Percentiles rank a stretch among this genome's conserved stretches.
These are phyloP conservation scores for Xylariaceae sp. DNA, from an alignment of 2,329 filamentous ascomycete species.

Conservation along the genomic window DNA sequence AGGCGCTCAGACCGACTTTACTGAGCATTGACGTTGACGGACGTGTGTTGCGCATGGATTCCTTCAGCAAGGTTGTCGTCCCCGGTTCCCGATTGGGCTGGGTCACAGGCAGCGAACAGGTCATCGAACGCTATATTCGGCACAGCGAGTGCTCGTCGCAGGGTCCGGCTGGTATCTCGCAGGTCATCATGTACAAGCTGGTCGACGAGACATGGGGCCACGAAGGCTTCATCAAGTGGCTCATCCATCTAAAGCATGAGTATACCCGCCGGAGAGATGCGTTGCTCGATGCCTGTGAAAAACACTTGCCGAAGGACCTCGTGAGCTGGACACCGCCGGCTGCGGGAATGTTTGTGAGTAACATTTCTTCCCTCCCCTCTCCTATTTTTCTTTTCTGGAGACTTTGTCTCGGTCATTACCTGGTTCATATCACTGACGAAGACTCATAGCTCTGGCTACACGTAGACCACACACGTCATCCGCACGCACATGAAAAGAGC, in stretches of 20 bases:
- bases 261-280: conserved; percentile 77
- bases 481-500: conserved; percentile 45
- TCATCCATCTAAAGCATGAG: conserved; percentile 72
- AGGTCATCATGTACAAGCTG: conserved; percentile 80
- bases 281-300: conserved; percentile 74
- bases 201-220: conserved; percentile 95
- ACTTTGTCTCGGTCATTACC: not conserved
- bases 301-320: conserved; percentile 65
- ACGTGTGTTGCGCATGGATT: conserved; percentile 84
- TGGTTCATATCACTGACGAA: not conserved
- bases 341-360: conserved; percentile 90
- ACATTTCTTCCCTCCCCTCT: not conserved
- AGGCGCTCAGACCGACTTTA: conserved; percentile 65
- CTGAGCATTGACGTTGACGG: conserved; percentile 80
- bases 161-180: conserved; percentile 77
- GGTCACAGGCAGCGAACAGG: conserved; percentile 80
- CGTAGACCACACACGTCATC: conserved; percentile 62
- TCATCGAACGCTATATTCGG: conserved; percentile 75
- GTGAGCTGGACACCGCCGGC: conserved; percentile 74
- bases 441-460: conserved; percentile 61
- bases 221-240: conserved; percentile 80
- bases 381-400: not conserved
- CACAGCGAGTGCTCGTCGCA: conserved; percentile 82
- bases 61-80: conserved; percentile 85
- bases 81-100: conserved; percentile 80